Base-by-base conservation (phyloP, 2,329 filamentous ascomycete genomes). In the Xylaria arbuscula region DNA sequence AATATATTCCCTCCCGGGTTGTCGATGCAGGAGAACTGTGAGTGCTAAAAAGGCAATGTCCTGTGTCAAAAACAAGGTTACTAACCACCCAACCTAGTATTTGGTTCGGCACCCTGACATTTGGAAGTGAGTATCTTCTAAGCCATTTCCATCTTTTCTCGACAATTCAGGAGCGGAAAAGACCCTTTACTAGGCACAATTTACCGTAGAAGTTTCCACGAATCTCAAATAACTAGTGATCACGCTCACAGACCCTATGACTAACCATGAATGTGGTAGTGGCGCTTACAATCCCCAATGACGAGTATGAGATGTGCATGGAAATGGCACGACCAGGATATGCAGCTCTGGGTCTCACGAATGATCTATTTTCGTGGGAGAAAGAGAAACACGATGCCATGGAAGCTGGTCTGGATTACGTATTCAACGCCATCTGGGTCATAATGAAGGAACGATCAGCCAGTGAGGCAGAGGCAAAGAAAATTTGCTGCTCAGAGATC, bases 401-500 rank as follows among this genome's bases (percentile, higher is more conserved):
- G 45, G 8, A 24, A 11, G 61, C 55, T 3, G 76, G 74, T 2
- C 68, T 74, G 17, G 59, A 70, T 45, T 66, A 79, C 62, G 79
- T 82, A 2, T 72, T 79, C 59, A 83, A 83, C 60, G 79, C 78
- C 2, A 71, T 83, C 32, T 82, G 77, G 78, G 78, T 82, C 32
- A 70, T 82, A 34, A 82, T 82, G 80, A 69, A 71, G 50, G 79
- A 83, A 72, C 72, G 74, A 38, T 66, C 63, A 1, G 70, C 78
- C 36, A 65, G 60, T 4, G 74, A 77, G 62, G 69, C 72, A 9
- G 71, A 77, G 51, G 80, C 80, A 0, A 76, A 76, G 54, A 56
- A 63, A 9, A 59, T 78, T 34, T 76, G 73, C 55, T 40, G 64
- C 19, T 28, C 69, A 7, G 67, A 70, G 38, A 78, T 80, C 42